Evolutionary conservation across 2,329 filamentous ascomycete genomes (phyloP).

Genomic region (Cytospora piceicola): DNA sequence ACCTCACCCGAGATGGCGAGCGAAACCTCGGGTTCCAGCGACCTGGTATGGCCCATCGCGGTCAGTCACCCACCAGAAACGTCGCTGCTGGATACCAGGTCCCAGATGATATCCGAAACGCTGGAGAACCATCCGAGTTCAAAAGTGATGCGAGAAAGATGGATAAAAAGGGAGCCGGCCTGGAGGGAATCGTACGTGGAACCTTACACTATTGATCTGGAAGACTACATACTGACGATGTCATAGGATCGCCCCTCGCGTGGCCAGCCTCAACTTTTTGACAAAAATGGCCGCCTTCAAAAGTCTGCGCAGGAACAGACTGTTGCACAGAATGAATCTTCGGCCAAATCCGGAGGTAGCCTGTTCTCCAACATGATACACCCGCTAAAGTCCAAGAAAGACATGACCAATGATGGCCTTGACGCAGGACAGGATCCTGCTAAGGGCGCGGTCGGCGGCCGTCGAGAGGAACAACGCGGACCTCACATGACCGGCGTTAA

Average conservation of each 20-base stretch:
- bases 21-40: slow-evolving; percentile 11
- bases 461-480: background rate
- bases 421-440: background rate
- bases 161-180: background rate
- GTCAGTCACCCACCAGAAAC: background rate
- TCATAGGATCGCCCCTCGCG: background rate
- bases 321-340: background rate
- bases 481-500: background rate
- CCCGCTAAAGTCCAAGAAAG: background rate
- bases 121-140: background rate
- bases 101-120: background rate
- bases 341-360: background rate
- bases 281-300: background rate
- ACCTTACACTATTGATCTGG: background rate
- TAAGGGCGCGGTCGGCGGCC: background rate
- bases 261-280: background rate
- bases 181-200: slow-evolving; percentile 4
- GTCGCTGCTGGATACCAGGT: slow-evolving; percentile 8
- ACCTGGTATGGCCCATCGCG: slow-evolving; percentile 1
- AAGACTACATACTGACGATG: background rate
- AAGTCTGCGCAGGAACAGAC: background rate
- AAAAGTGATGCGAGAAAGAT: background rate
- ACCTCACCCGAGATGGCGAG: background rate
- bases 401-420: background rate
- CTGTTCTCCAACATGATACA: slow-evolving; percentile 8